Percentiles rank a stretch among this genome's conserved stretches.
These are phyloP conservation scores for Crithidia brevicula DNA, from an alignment of 208 protist species.

Conservation along the genomic window DNA sequence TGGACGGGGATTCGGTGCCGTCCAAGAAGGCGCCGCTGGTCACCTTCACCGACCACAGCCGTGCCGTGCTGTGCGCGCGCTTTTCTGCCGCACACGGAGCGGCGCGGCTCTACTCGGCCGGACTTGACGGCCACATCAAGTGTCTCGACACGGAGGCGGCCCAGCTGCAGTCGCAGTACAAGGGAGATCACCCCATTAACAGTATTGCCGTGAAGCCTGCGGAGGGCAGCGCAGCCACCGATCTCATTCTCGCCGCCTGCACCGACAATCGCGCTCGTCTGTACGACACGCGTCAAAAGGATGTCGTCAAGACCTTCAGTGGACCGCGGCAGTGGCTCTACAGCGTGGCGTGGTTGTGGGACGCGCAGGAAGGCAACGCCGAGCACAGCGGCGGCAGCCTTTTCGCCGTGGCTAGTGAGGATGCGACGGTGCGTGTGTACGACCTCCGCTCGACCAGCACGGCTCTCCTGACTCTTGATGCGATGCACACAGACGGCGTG, in stretches of 20 bases:
- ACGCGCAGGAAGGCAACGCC: constrained; percentile 45
- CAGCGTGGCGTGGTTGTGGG: constrained; percentile 69
- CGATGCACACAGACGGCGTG: constrained; percentile 82
- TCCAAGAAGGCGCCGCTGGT: constrained; percentile 73
- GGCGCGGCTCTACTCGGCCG: constrained; percentile 64
- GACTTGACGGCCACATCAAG: constrained; percentile 79
- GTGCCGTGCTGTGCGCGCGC: constrained; percentile 70
- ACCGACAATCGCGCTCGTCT: constrained; percentile 85
- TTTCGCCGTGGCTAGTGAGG: constrained; percentile 75
- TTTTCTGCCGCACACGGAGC: constrained; percentile 59
- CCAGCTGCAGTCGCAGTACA: constrained; percentile 47
- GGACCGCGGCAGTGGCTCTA: constrained; percentile 90
- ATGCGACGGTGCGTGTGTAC: constrained; percentile 75
- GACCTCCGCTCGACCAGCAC: constrained; percentile 69
- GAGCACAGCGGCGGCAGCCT: constrained; percentile 33
- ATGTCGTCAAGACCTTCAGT: constrained; percentile 63
- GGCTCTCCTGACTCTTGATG: constrained; percentile 71
- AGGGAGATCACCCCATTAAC: constrained; percentile 77
- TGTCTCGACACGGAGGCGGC: constrained; percentile 56
- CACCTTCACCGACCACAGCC: constrained; percentile 80
- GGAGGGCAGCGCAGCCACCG: constrained; percentile 30
- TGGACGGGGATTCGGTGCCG: constrained; percentile 36
- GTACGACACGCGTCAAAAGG: constrained; percentile 74
- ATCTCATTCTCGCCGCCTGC: constrained; percentile 76
- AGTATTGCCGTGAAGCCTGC: constrained; percentile 56